Conservation (phyloP, 2,329 filamentous ascomycete species). For the Fusarium pseudonygamai region DNA sequence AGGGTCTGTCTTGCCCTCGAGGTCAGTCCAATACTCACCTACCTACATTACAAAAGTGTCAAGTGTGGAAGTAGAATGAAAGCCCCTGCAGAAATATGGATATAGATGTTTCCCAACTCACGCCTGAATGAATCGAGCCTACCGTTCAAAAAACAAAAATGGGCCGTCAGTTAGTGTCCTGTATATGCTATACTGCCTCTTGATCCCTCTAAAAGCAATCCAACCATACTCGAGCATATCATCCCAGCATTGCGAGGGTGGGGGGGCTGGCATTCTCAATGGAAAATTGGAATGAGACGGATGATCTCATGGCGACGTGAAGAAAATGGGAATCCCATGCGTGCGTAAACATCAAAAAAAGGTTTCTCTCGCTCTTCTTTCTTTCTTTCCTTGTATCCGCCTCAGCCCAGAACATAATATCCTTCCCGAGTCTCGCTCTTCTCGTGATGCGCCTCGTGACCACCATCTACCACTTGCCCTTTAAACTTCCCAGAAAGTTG, state of each 20-base stretch:
- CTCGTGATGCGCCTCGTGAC: conserved; percentile 23
- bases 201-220: conserved; percentile 20
- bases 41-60: not conserved
- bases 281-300: conserved; percentile 1
- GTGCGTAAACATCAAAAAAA: conserved; percentile 41
- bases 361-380: conserved; percentile 40
- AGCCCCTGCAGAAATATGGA: no score
- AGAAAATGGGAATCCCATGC: conserved; percentile 36
- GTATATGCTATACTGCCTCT: conserved; percentile 34
- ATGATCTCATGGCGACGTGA: conserved; percentile 24
- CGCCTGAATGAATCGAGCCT: not conserved
- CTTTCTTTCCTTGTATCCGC: conserved; percentile 27
- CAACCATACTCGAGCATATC: conserved; percentile 9
- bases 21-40: not conserved
- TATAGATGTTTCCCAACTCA: not conserved
- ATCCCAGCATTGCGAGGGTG: conserved; percentile 1
- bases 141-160: not conserved
- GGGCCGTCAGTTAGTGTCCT: conserved; percentile 19
- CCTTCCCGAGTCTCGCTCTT: conserved; percentile 23
- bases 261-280: conserved; percentile 10
- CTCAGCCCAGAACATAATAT: conserved; percentile 12
- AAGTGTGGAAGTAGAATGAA: not conserved
- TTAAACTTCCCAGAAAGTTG: conserved; percentile 12
- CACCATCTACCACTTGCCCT: conserved; percentile 20
- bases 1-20: not conserved